A percentile compares a stretch with the other conserved stretches of the same genome.
These are phyloP conservation scores for Luzula sylvatica DNA, from an alignment of 176 grass and related monocot genomes.

Conservation along the genomic window DNA sequence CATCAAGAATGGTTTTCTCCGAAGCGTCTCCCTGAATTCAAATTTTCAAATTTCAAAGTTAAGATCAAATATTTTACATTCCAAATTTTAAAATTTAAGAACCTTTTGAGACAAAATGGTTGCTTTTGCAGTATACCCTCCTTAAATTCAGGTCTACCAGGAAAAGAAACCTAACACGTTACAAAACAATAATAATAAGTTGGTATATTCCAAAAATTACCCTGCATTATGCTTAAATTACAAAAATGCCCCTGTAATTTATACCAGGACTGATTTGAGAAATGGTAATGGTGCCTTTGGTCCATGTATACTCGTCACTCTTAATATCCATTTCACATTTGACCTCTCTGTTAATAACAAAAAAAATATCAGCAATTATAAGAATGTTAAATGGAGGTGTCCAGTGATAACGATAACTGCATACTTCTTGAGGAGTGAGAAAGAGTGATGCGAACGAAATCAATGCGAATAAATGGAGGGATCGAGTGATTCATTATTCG, in stretches of 20 bases:
- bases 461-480: conserved; percentile 77
- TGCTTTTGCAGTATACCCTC: conserved; percentile 58
- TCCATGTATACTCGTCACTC: conserved; percentile 79
- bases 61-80: conserved; percentile 6
- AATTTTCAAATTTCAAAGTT: conserved; percentile 17
- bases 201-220: too few species aligned
- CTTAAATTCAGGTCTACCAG: conserved; percentile 79
- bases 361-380: conserved; percentile 2
- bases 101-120: conserved; percentile 89
- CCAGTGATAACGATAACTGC: not conserved
- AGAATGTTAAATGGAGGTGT: too few species aligned
- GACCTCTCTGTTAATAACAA: conserved; percentile 43
- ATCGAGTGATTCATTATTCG: conserved; percentile 52
- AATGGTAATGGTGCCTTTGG: conserved; percentile 67
- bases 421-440: conserved; percentile 74
- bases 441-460: conserved; percentile 64
- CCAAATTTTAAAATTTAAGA: conserved; percentile 12
- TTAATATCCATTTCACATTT: conserved; percentile 73
- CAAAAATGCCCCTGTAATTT: not conserved
- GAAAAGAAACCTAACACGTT: conserved; percentile 64
- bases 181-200: conserved; percentile 11
- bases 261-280: conserved; percentile 81
- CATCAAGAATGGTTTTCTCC: conserved; percentile 61
- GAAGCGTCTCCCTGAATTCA: conserved; percentile 71
- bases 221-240: too few species aligned